These are phyloP conservation scores for Penicillium glabrum DNA, from an alignment of 2,329 filamentous ascomycete genomes.

Conservation along the genomic window DNA sequence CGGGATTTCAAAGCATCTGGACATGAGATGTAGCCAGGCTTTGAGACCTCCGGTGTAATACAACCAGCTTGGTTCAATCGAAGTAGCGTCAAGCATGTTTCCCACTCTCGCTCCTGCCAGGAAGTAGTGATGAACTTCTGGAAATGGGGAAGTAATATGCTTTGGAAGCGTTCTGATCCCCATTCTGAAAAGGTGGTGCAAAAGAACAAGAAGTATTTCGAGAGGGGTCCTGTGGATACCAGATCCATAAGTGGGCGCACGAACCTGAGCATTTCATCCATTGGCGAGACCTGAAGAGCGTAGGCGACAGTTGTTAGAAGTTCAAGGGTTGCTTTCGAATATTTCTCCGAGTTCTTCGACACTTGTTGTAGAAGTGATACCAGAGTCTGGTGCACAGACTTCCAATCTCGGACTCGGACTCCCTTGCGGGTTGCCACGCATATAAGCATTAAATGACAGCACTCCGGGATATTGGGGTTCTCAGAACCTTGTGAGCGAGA, in stretches of 20 bases:
- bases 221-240: conserved; percentile 65
- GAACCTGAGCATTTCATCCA: conserved; percentile 73
- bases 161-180: conserved; percentile 71
- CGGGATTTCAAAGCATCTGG: conserved; percentile 65
- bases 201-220: conserved; percentile 77
- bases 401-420: conserved; percentile 71
- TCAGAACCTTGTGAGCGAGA: conserved; percentile 33
- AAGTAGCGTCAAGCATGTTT: conserved; percentile 68
- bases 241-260: conserved; percentile 65
- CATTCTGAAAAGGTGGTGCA: conserved; percentile 78
- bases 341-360: conserved; percentile 22
- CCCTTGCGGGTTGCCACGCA: conserved; percentile 79
- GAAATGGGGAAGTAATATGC: conserved; percentile 76
- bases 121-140: conserved; percentile 77
- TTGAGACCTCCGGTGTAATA: conserved; percentile 52
- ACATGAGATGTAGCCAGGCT: conserved; percentile 40
- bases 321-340: conserved; percentile 28
- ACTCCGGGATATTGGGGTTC: conserved; percentile 42
- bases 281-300: conserved; percentile 71
- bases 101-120: conserved; percentile 68
- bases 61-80: conserved; percentile 52
- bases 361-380: conserved; percentile 52
- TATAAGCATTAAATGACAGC: conserved; percentile 53
- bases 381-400: conserved; percentile 58
- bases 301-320: conserved; percentile 58